Conservation (phyloP, 2,329 filamentous ascomycete genomes). For the Verticillium nonalfalfae region DNA sequence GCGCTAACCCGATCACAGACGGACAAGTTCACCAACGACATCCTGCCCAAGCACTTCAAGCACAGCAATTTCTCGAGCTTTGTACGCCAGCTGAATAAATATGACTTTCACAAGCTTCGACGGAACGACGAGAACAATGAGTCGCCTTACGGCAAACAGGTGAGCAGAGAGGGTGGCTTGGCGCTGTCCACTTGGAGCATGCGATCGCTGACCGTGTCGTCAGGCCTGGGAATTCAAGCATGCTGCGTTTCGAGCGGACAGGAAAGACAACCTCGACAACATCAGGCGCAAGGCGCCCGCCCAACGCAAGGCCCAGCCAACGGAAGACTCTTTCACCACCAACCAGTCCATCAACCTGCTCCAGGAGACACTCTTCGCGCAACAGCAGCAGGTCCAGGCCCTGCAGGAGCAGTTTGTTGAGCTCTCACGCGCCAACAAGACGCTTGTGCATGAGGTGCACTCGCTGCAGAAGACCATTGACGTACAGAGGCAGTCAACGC, state of each 20-base stretch:
- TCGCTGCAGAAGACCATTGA: constrained; percentile 55
- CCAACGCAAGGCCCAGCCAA: constrained; percentile 64
- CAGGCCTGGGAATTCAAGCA: constrained; percentile 97
- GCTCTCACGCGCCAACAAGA: constrained; percentile 56
- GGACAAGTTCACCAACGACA: constrained; percentile 95
- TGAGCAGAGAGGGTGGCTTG: constrained; percentile 27
- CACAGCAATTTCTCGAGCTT: constrained; percentile 98
- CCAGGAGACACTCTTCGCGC: constrained; percentile 81
- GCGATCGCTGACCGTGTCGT: not conserved
- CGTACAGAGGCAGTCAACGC: constrained; percentile 49
- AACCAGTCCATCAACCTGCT: constrained; percentile 85
- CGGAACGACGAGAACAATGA: constrained; percentile 81
- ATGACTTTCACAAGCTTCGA: constrained; percentile 97
- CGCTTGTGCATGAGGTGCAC: constrained; percentile 56
- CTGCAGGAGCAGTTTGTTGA: constrained; percentile 82
- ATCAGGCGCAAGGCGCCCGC: constrained; percentile 93
- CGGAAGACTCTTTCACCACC: constrained; percentile 69
- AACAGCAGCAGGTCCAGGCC: constrained; percentile 85
- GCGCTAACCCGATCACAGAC: constrained; percentile 50
- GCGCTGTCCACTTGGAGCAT: not conserved
- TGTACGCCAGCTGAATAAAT: constrained; percentile 92
- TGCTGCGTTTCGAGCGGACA: constrained; percentile 90
- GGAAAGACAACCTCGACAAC: constrained; percentile 93
- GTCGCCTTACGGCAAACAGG: constrained; percentile 75
- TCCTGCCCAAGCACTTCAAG: constrained; percentile 97